Base-by-base conservation (phyloP, 1,284 basidiomycete genomes). In the Cryptococcus wingfieldii region DNA sequence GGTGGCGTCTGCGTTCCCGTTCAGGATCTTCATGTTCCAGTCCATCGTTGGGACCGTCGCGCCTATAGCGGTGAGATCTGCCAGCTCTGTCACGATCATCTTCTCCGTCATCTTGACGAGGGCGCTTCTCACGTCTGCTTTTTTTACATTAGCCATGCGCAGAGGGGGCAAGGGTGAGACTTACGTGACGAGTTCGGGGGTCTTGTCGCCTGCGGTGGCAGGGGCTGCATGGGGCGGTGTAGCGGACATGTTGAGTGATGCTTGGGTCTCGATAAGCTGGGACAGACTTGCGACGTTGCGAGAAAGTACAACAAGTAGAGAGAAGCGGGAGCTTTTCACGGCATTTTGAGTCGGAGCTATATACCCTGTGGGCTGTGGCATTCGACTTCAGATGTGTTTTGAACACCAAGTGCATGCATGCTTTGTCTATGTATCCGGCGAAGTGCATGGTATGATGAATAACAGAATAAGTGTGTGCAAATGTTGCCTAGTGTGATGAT, bases 121-220 rank as follows among this genome's bases (percentile, higher is more conserved):
- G 76, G 63, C 79, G 77, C 65, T 79, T 73, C 72, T 75, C 72
- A 71, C 72, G 72, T 68, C 71, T 71, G 64, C 71, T 73, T 48
- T 18, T 18, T 18, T 38, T 12, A 46, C 14, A 19, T 25, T 10
- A 43, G 23, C 31, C 31, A n/a, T 47, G 13, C 37, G 14, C 31
- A 3, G 23, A 27, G 28, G 38, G 31, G 16, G 14, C 34, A 43
- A 47, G 46, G 51, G 37, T 18, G 27, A 25, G 25, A 66, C 72
- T 55, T 55, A 75, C 72, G 65, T 58, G 41, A 67, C 66, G 65
- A 75, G 64, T 51, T 75, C 71, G 28, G 72, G 72, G 19, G 72
- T 75, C 44, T 65, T 63, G 54, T 73, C 71, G 41, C 68, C 38
- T 14, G 60, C 63, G 38, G 52, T 58, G 19, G 50, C 6, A 44